Percentiles rank a stretch among this genome's conserved stretches.
phyloP scores from a whole-genome alignment of 2,329 filamentous ascomycete species.

The Claviceps sp. region DNA sequence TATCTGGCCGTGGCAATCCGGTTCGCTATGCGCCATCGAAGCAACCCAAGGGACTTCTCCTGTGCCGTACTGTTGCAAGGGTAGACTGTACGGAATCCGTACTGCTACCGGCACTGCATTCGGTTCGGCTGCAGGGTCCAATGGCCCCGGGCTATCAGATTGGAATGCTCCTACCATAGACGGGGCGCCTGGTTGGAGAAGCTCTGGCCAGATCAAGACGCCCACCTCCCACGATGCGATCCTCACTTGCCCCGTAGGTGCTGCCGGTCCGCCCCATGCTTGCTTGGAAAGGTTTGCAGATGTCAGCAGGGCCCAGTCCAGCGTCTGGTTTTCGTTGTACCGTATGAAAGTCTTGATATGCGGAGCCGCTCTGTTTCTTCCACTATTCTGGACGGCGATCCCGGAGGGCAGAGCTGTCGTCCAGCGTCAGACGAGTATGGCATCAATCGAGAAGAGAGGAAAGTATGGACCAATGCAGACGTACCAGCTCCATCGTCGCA shows the following conservation, averaged over 20 bases:
- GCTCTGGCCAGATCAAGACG: conserved; percentile 65
- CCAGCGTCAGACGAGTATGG: neutral
- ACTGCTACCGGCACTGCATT: conserved; percentile 44
- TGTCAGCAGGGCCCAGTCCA: conserved; percentile 78
- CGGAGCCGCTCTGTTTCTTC: conserved; percentile 58
- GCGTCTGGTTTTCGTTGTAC: conserved; percentile 33
- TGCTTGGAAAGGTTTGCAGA: conserved; percentile 89
- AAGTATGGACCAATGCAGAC: neutral
- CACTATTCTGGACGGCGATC: conserved; percentile 30
- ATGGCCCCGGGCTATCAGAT: conserved; percentile 35
- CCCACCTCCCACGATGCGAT: conserved; percentile 77
- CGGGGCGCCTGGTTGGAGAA: conserved; percentile 30
- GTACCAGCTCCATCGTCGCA: conserved; percentile 18
- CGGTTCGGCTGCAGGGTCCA: conserved; percentile 10
- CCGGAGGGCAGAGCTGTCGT: conserved; percentile 15
- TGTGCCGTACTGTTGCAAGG: conserved; percentile 49
- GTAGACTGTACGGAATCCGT: conserved; percentile 72
- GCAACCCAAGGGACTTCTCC: conserved; percentile 68
- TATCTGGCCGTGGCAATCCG: conserved; percentile 42
- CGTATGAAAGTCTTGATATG: conserved; percentile 86
- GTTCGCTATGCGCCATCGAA: conserved; percentile 41
- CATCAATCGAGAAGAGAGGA: neutral
- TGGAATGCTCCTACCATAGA: conserved; percentile 59
- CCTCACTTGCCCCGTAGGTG: conserved; percentile 45
- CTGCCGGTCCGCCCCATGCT: conserved; percentile 63